Conservation (phyloP, 306 rosid genomes). For the Sicyos edulis region DNA sequence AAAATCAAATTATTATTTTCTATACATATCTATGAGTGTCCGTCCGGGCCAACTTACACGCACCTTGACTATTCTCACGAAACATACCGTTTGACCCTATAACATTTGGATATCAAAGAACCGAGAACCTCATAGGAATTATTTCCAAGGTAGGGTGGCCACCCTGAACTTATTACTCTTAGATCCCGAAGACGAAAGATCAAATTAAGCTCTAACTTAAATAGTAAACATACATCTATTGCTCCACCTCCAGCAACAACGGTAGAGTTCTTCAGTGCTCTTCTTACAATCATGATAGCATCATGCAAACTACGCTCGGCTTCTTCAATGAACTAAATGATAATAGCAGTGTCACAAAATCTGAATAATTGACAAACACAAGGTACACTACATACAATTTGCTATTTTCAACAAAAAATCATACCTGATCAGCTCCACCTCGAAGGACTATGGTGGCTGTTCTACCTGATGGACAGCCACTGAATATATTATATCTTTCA, state of each 20-base stretch:
- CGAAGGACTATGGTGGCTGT: conserved; percentile 98
- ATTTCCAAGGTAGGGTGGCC: too few species aligned
- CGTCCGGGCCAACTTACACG: too few species aligned
- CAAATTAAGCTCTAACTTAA: conserved; percentile 1
- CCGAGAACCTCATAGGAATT: too few species aligned
- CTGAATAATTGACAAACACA: too few species aligned
- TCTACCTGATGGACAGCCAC: conserved; percentile 88
- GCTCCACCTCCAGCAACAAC: conserved; percentile 99
- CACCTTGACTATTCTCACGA: too few species aligned
- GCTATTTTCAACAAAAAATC: not conserved
- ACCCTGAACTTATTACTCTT: too few species aligned
- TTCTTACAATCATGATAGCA: conserved; percentile 97
- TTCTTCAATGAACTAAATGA: conserved; percentile 86
- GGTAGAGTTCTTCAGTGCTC: conserved; percentile 93
- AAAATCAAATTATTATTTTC: too few species aligned
- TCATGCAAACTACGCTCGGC: conserved; percentile 98
- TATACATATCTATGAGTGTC: too few species aligned
- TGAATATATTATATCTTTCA: conserved; percentile 89
- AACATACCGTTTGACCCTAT: too few species aligned
- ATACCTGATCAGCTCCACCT: conserved; percentile 99
- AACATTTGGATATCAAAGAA: too few species aligned
- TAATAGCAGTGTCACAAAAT: conserved; percentile 15
- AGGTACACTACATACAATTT: not conserved
- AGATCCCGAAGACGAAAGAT: too few species aligned
- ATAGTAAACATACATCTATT: conserved; percentile 57